Percentiles rank a stretch among this genome's conserved stretches.
Evolutionary conservation across 78 protist genomes (phyloP).

Genomic region (Bodo saltans): DNA sequence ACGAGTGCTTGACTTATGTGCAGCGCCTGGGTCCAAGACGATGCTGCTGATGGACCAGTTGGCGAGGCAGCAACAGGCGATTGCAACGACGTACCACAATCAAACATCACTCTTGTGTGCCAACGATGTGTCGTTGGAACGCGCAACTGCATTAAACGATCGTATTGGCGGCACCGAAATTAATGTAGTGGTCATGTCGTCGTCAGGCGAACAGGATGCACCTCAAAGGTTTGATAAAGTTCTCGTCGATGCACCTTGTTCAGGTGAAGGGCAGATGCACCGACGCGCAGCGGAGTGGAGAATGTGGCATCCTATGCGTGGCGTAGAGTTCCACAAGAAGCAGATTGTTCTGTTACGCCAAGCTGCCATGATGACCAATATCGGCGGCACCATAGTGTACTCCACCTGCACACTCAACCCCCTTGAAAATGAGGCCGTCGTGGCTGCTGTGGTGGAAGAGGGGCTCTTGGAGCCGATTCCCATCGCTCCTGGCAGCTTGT

Average conservation of each 20-base stretch:
- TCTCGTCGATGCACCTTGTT: conserved; percentile 93
- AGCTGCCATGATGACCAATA: conserved; percentile 59
- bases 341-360: conserved; percentile 77
- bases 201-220: neutral
- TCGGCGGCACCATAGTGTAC: conserved; percentile 92
- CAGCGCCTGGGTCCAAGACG: conserved; percentile 99
- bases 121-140: conserved; percentile 81
- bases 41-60: conserved; percentile 82
- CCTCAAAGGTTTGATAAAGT: conserved; percentile 67
- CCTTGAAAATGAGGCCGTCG: conserved; percentile 93
- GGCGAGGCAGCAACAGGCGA: conserved; percentile 29
- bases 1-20: conserved; percentile 93
- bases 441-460: conserved; percentile 59
- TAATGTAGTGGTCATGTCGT: neutral
- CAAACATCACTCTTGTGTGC: conserved; percentile 62
- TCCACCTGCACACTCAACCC: conserved; percentile 96
- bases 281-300: conserved; percentile 78
- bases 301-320: conserved; percentile 51
- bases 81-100: no score
- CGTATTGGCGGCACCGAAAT: neutral
- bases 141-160: conserved; percentile 22
- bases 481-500: no score
- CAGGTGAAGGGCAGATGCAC: conserved; percentile 86
- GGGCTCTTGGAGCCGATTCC: no score
- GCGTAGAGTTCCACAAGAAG: conserved; percentile 41